Evolutionary conservation across 2,329 filamentous ascomycete genomes (phyloP).

Genomic region (Alternaria atra): DNA sequence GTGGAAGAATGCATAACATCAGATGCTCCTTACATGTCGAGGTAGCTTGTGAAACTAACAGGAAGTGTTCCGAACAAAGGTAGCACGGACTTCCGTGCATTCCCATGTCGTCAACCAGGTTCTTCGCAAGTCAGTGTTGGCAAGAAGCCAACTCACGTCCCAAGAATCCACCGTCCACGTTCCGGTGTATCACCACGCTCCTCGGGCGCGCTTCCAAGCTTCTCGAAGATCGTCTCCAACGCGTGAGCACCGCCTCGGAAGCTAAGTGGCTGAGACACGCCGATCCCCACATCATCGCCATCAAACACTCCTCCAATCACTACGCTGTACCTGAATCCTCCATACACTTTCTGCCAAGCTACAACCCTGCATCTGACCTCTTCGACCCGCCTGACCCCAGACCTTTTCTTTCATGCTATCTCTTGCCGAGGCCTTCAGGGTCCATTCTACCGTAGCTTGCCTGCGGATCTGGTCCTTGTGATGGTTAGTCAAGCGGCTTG

Average conservation of each 20-base stretch:
- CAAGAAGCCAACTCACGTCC: not conserved
- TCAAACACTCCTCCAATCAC: conserved; percentile 40
- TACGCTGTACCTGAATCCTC: conserved; percentile 40
- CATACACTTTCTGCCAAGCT: conserved; percentile 11
- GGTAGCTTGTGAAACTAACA: not conserved
- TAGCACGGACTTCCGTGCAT: not conserved
- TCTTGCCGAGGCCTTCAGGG: conserved; percentile 7
- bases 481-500: conserved; percentile 5
- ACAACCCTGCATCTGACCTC: conserved; percentile 29
- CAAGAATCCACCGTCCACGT: not conserved
- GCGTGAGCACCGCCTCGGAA: conserved; percentile 14
- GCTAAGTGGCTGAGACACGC: conserved; percentile 30
- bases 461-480: conserved; percentile 6
- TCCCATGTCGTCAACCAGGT: not conserved
- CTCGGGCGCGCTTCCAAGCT: conserved; percentile 3
- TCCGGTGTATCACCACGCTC: conserved; percentile 7
- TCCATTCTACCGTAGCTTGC: conserved; percentile 4
- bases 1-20: conserved; percentile 4
- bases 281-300: conserved; percentile 44
- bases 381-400: conserved; percentile 9
- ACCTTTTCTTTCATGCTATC: conserved; percentile 7
- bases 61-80: not conserved
- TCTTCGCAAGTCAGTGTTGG: not conserved
- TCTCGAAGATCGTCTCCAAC: conserved; percentile 12
- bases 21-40: not conserved